Base-by-base conservation (phyloP, 2,329 filamentous ascomycete genomes). In the Fusarium temperatum region DNA sequence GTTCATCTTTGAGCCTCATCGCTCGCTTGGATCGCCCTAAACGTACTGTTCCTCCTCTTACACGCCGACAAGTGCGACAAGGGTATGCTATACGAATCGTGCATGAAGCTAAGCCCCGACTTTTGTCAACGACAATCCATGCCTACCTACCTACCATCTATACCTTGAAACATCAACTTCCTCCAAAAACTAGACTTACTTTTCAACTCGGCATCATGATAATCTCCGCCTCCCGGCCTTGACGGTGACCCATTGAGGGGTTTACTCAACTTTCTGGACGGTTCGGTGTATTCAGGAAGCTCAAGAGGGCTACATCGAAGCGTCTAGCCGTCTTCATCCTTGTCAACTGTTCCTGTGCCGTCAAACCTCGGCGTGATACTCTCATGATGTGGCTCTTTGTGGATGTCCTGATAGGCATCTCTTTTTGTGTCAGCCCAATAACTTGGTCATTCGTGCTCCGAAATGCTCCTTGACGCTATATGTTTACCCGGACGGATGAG, bases 21-120 rank as follows among this genome's bases (percentile, higher is more conserved):
- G 65, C 68, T 69, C 72, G 57, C 62, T 56, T 66, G 57, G 36
- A 47, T 63, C 65, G 42, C 63, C 55, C 41, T 42, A 55, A 56
- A 65, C 48, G 50, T 44, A 35, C 62, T 28, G 51, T 39, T 39
- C 51, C 51, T 55, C 51, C 51, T 41, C 51, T 47, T 39, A 38
- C 41, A 38, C 50, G 26, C 44, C 51, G 30, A 58, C 24, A 24
- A 28, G 30, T 36, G n/a, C 10, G 41, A 41, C 70, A 57, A 64
- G 70, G 61, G 58, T 71, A 44, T 77, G 75, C 76, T 78, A 78
- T 75, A 78, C 76, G 76, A 78, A 78, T 73, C 68, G 57, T 78
- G 76, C 76, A 78, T 73, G 72, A 73, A 70, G 74, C 75, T 77
- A 77, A 69, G 65, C 75, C 69, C 50, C 66, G 59, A 63, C 47